Evolutionary conservation across 2,329 filamentous ascomycete species (phyloP).

Genomic region (Fusarium compactum): DNA sequence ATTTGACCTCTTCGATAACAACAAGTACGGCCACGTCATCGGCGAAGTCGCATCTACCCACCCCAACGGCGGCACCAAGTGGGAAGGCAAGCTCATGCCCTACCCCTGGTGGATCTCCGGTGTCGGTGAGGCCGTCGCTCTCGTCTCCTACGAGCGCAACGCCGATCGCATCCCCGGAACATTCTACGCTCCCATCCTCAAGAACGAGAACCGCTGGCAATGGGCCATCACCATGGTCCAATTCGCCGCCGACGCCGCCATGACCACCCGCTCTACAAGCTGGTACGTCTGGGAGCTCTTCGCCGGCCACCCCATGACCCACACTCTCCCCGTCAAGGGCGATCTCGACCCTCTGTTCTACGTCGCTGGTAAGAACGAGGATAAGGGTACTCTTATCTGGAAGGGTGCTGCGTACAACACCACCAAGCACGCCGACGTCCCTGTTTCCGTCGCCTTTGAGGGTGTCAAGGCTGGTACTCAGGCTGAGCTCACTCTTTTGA

Average conservation of each 20-base stretch:
- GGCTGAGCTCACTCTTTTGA: slow-evolving; percentile 60
- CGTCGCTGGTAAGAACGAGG: slow-evolving; percentile 61
- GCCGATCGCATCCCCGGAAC: slow-evolving; percentile 67
- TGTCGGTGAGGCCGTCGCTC: slow-evolving; percentile 73
- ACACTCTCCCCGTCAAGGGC: slow-evolving; percentile 59
- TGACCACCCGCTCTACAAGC: slow-evolving; percentile 64
- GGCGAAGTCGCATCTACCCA: slow-evolving; percentile 66
- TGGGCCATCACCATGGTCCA: slow-evolving; percentile 65
- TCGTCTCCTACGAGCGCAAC: slow-evolving; percentile 75
- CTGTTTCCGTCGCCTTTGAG: slow-evolving; percentile 60
- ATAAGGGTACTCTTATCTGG: slow-evolving; percentile 58
- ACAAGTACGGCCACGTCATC: slow-evolving; percentile 51
- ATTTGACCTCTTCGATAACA: slow-evolving; percentile 67
- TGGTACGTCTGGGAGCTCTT: slow-evolving; percentile 65
- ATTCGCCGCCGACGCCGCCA: slow-evolving; percentile 60
- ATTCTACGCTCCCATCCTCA: slow-evolving; percentile 63
- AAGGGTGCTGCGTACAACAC: slow-evolving; percentile 67
- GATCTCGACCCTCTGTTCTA: slow-evolving; percentile 62
- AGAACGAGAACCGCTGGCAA: slow-evolving; percentile 63
- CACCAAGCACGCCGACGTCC: slow-evolving; percentile 58
- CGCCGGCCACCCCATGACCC: slow-evolving; percentile 58
- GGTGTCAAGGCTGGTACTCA: slow-evolving; percentile 55
- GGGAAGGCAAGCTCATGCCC: slow-evolving; percentile 58
- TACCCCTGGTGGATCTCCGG: slow-evolving; percentile 69
- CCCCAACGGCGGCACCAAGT: slow-evolving; percentile 64